Percentiles rank a stretch among this genome's conserved stretches.
These are phyloP conservation scores for Drechmeria coniospora DNA, from an alignment of 2,329 filamentous ascomycete species.

Conservation along the genomic window DNA sequence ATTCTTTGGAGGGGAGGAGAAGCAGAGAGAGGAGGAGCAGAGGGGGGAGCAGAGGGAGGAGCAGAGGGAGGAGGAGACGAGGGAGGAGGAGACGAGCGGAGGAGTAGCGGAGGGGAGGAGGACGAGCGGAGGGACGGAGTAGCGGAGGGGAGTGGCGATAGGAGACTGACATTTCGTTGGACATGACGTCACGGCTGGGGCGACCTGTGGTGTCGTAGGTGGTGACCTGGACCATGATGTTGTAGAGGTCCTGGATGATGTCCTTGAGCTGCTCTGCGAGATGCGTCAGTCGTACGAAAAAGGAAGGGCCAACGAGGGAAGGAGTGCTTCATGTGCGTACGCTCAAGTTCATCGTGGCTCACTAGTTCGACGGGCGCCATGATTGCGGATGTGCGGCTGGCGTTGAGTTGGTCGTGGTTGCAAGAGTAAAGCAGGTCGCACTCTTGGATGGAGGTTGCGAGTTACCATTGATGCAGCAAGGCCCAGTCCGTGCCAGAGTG, in stretches of 20 bases:
- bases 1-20: neutral
- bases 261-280: conserved; percentile 40
- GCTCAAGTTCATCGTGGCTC: conserved; percentile 24
- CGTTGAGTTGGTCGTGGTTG: neutral
- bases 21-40: conserved; percentile 1
- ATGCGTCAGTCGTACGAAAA: neutral
- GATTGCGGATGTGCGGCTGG: conserved; percentile 3
- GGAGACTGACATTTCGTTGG: conserved; percentile 29
- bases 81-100: neutral
- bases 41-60: neutral
- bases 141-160: neutral
- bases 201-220: conserved; percentile 40
- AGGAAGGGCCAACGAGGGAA: neutral
- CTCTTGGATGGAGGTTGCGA: neutral
- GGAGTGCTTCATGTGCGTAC: conserved; percentile 15
- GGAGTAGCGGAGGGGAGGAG: neutral
- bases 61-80: conserved; percentile 1
- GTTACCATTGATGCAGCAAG: neutral
- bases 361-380: conserved; percentile 27
- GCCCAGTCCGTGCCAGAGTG: neutral
- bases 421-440: neutral
- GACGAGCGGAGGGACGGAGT: conserved; percentile 1
- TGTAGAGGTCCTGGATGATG: conserved; percentile 48
- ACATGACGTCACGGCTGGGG: conserved; percentile 39
- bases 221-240: conserved; percentile 46